Conservation (phyloP, 495 filamentous ascomycete species). For the Chaetomium cochliodes region DNA sequence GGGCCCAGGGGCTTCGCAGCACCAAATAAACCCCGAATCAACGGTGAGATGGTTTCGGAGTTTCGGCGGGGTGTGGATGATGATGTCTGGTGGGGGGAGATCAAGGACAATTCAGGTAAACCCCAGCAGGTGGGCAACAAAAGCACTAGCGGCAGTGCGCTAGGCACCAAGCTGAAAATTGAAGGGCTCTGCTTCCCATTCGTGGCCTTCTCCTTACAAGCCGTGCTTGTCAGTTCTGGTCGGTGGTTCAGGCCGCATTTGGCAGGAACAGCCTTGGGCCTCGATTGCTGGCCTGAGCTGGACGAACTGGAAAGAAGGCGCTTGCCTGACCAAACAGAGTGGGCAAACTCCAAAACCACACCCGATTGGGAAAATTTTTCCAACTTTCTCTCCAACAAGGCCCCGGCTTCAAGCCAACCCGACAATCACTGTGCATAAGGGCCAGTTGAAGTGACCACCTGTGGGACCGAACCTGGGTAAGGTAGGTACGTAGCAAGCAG, state of each 20-base stretch:
- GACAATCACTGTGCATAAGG: background rate
- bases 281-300: background rate
- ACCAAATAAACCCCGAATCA: conserved; percentile 16
- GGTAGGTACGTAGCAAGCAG: too few species aligned
- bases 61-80: background rate
- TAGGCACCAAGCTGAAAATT: background rate
- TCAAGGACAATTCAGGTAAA: background rate
- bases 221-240: too few species aligned
- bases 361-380: background rate
- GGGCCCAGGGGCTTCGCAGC: conserved; percentile 47
- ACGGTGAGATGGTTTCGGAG: background rate
- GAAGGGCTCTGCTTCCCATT: background rate
- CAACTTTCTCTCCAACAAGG: background rate
- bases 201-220: too few species aligned
- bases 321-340: conserved; percentile 1
- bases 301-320: background rate
- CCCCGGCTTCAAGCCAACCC: background rate
- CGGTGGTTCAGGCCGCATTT: background rate
- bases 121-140: background rate
- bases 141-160: background rate
- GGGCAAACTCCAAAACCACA: background rate
- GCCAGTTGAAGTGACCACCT: background rate
- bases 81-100: background rate
- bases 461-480: too few species aligned
- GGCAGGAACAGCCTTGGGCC: background rate